Evolutionary conservation across 2,329 filamentous ascomycete species (phyloP).

Genomic region (Penicillium sp.): DNA sequence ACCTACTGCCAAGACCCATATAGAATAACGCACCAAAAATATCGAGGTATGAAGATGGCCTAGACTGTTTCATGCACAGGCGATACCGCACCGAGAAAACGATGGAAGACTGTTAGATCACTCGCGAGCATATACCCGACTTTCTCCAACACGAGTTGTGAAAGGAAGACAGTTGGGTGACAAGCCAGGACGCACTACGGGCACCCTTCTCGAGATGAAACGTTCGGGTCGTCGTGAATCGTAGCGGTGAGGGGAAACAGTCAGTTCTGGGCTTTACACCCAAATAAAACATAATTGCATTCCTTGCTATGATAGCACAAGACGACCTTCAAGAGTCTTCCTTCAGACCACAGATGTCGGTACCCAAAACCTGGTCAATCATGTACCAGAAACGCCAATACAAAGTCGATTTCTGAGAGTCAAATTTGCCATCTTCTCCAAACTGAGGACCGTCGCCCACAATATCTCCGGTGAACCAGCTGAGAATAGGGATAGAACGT

Average conservation of each 20-base stretch:
- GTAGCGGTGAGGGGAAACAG: not conserved
- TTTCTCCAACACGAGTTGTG: not conserved
- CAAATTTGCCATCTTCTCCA: slow-evolving; percentile 53
- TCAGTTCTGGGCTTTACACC: not conserved
- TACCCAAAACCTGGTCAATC: slow-evolving; percentile 54
- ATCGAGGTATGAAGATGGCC: not conserved
- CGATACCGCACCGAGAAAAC: not conserved
- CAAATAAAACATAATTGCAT: not conserved
- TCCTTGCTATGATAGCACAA: not conserved
- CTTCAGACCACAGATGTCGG: slow-evolving; percentile 58
- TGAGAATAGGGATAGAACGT: slow-evolving; percentile 63
- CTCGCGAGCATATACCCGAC: not conserved
- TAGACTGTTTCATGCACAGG: not conserved
- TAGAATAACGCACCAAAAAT: not conserved
- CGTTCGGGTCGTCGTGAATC: not conserved
- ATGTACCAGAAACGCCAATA: slow-evolving; percentile 61
- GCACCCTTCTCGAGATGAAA: not conserved
- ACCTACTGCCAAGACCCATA: not conserved
- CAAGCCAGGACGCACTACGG: not conserved
- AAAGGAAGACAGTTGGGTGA: not conserved
- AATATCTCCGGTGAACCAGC: slow-evolving; percentile 62
- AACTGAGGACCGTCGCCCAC: slow-evolving; percentile 45
- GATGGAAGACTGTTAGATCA: not conserved
- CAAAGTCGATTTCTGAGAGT: slow-evolving; percentile 61
- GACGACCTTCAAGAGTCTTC: slow-evolving; percentile 40